Conservation (phyloP, 768 basidiomycete species). For the Lepiota subincarnata region DNA sequence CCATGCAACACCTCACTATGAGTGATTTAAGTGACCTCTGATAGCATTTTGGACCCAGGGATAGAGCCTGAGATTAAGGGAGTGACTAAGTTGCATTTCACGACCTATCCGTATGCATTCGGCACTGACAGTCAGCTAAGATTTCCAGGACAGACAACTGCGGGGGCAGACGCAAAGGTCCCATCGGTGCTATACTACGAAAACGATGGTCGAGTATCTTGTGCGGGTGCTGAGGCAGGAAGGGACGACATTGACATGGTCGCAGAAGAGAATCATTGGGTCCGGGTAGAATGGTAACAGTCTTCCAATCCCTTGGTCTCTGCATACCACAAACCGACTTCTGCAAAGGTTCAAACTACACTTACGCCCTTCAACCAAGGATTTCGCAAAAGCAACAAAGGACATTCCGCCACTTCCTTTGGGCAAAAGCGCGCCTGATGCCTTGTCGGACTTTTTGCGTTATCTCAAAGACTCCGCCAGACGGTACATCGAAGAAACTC, state of each 20-base stretch:
- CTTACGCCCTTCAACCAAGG: slow-evolving; percentile 22
- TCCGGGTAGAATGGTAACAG: slow-evolving; percentile 11
- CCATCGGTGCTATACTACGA: slow-evolving; percentile 35
- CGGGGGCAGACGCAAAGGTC: slow-evolving; percentile 28
- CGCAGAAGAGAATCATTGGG: slow-evolving; percentile 12
- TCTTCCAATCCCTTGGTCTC: not conserved
- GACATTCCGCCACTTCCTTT: slow-evolving; percentile 36
- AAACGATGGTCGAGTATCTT: not conserved
- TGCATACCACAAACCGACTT: no score
- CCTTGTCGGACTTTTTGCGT: slow-evolving; percentile 44
- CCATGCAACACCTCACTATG: not conserved
- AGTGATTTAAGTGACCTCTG: slow-evolving; percentile 9
- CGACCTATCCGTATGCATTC: not conserved
- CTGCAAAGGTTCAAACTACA: slow-evolving; percentile 25
- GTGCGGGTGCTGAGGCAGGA: slow-evolving; percentile 11
- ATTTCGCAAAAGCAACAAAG: slow-evolving; percentile 4
- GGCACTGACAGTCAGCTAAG: slow-evolving; percentile 1
- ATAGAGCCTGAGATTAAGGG: slow-evolving; percentile 30
- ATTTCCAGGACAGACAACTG: slow-evolving; percentile 21
- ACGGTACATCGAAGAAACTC: slow-evolving; percentile 45
- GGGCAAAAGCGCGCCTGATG: slow-evolving; percentile 32
- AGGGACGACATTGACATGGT: slow-evolving; percentile 10
- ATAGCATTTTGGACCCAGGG: slow-evolving; percentile 31
- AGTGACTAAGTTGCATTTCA: slow-evolving; percentile 32
- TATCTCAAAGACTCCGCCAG: slow-evolving; percentile 43